Base-by-base conservation (phyloP, 2,329 filamentous ascomycete genomes). In the Fusarium verticillioides region DNA sequence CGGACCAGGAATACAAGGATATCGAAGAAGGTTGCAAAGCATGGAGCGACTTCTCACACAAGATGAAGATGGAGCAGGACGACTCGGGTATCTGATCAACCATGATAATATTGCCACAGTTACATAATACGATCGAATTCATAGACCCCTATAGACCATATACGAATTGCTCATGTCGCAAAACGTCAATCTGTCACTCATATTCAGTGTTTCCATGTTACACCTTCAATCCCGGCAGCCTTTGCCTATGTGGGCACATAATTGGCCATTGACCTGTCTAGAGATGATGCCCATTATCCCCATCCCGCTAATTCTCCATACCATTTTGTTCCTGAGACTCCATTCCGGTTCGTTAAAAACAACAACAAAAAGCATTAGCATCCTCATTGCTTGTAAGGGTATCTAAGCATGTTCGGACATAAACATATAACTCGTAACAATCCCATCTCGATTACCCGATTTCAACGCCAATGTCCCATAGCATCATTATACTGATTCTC, bases 381-480 rank as follows among this genome's bases (percentile, higher is more conserved):
- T 52, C 71, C 70, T 66, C 60, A 59, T 69, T 72, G 63, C 67
- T 70, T 53, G 69, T 47, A 70, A 53, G 75, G 77, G 77, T 78
- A 78, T 78, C 75, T 78, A 78, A 70, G 56, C 70, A 78, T 78
- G 70, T 66, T 67, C 36, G 66, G 63, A 61, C 40, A 63, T 69
- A 66, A 76, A 70, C 60, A 72, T 56, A 72, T 65, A 63, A 60
- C 68, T 77, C 40, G 63, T 21, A 49, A 62, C 40, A 47, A 66
- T n/a, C 52, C 42, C 60, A 9, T 73, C 44, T 66, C 60, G 61
- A 46, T 65, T 32, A 39, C 34, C 57, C 30, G 47, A 47, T 72
- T 63, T 64, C 58, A 65, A 68, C 46, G 64, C 61, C 72, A 64
- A 26, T 66, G 36, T 63, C 54, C 58, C 44, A 49, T 47, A 72